A percentile compares a stretch with the other conserved stretches of the same genome.
Conservation (phyloP, 2,329 filamentous ascomycete genomes). For the Coniella vitis region DNA sequence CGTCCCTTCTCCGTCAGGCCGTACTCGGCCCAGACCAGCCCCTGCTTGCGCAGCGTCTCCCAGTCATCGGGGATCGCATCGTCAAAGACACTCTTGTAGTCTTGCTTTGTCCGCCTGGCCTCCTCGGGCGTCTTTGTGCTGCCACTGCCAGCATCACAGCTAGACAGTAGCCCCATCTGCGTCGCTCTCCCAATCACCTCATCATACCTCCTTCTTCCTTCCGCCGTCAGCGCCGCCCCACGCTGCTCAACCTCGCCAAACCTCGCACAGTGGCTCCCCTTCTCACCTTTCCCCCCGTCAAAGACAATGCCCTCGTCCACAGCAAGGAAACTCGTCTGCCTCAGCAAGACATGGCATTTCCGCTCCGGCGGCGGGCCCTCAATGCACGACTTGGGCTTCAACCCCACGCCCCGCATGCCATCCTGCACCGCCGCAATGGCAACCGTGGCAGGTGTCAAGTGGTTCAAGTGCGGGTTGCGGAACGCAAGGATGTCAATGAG, state of each 20-base stretch:
- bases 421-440: conserved; percentile 39
- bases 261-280: conserved; percentile 35
- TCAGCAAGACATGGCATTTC: conserved; percentile 38
- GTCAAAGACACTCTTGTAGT: conserved; percentile 10
- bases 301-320: conserved; percentile 42
- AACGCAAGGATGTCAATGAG: conserved; percentile 31
- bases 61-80: conserved; percentile 35
- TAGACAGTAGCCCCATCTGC: conserved; percentile 1
- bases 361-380: conserved; percentile 44
- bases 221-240: conserved; percentile 40
- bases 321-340: conserved; percentile 48
- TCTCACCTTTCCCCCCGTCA: not conserved
- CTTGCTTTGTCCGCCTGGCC: not conserved
- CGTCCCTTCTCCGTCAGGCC: conserved; percentile 16
- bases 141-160: too few species aligned
- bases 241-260: conserved; percentile 49
- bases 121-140: too few species aligned
- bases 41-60: conserved; percentile 27
- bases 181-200: conserved; percentile 29
- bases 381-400: conserved; percentile 41
- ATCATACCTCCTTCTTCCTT: conserved; percentile 40
- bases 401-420: conserved; percentile 32
- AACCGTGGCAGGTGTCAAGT: conserved; percentile 44
- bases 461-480: conserved; percentile 43
- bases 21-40: conserved; percentile 35